Conservation (phyloP, 495 filamentous ascomycete genomes). For the Massariosphaeria phaeospora region DNA sequence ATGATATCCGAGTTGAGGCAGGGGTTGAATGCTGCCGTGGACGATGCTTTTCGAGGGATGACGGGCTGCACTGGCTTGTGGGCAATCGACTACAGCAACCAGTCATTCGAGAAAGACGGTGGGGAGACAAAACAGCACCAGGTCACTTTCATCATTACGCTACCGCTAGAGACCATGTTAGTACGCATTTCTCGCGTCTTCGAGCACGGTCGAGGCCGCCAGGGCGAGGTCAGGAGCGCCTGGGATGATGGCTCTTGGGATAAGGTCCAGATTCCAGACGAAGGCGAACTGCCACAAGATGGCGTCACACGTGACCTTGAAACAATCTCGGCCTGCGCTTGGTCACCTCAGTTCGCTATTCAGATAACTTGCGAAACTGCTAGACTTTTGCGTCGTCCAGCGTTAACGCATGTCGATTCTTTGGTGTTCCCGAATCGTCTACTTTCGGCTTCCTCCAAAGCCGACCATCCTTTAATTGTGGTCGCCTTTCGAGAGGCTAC, state of each 20-base stretch:
- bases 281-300: constrained; percentile 9
- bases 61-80: constrained; percentile 32
- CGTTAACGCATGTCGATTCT: neutral
- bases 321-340: constrained; percentile 30
- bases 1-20: constrained; percentile 35
- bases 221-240: constrained; percentile 5
- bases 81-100: constrained; percentile 21
- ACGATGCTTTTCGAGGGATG: constrained; percentile 1
- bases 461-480: constrained; percentile 3
- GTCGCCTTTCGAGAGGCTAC: constrained; percentile 2
- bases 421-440: constrained; percentile 1
- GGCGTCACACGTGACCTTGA: constrained; percentile 21
- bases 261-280: constrained; percentile 1
- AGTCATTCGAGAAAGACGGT: neutral
- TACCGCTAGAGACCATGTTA: constrained; percentile 13
- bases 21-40: constrained; percentile 32
- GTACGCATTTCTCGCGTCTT: constrained; percentile 1
- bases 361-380: constrained; percentile 32
- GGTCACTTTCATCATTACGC: constrained; percentile 13
- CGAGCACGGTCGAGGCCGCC: neutral
- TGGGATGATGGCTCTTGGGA: constrained; percentile 17
- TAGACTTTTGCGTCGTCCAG: constrained; percentile 1
- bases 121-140: constrained; percentile 1
- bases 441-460: constrained; percentile 28
- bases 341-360: constrained; percentile 11